phyloP scores from a whole-genome alignment of 208 protist genomes.

The Crithidia mellificae region DNA sequence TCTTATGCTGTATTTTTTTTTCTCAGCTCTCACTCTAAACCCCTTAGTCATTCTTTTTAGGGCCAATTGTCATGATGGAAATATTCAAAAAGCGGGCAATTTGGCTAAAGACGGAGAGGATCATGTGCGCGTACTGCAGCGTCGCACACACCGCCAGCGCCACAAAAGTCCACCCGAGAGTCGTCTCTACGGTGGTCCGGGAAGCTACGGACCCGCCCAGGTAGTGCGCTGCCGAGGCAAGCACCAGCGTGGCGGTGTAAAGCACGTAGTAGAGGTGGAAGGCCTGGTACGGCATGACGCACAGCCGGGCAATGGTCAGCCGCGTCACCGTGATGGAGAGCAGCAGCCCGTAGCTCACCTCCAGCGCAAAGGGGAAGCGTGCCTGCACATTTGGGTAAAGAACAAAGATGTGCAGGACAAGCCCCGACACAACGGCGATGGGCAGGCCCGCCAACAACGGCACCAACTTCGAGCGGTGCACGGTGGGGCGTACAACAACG shows the following conservation, averaged over 20 bases:
- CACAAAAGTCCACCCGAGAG: slow-evolving; percentile 46
- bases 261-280: slow-evolving; percentile 48
- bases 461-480: slow-evolving; percentile 34
- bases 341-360: slow-evolving; percentile 78
- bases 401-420: slow-evolving; percentile 55
- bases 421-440: slow-evolving; percentile 37
- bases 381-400: slow-evolving; percentile 48
- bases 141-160: slow-evolving; percentile 47
- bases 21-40: no score
- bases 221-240: slow-evolving; percentile 38
- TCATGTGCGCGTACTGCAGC: slow-evolving; percentile 72
- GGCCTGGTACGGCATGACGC: slow-evolving; percentile 63
- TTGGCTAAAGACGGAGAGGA: slow-evolving; percentile 63
- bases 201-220: slow-evolving; percentile 5
- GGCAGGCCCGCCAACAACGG: slow-evolving; percentile 51
- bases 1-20: no score
- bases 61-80: slow-evolving; percentile 61
- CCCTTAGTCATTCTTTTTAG: no score
- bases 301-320: slow-evolving; percentile 80
- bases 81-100: slow-evolving; percentile 56
- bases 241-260: slow-evolving; percentile 32
- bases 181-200: slow-evolving; percentile 22
- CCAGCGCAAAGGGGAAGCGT: slow-evolving; percentile 66
- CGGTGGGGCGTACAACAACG: slow-evolving; percentile 32
- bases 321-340: slow-evolving; percentile 74